These are phyloP conservation scores for Cylindrotheca closterium DNA, from an alignment of 108 stramenopile genomes.

Conservation along the genomic window DNA sequence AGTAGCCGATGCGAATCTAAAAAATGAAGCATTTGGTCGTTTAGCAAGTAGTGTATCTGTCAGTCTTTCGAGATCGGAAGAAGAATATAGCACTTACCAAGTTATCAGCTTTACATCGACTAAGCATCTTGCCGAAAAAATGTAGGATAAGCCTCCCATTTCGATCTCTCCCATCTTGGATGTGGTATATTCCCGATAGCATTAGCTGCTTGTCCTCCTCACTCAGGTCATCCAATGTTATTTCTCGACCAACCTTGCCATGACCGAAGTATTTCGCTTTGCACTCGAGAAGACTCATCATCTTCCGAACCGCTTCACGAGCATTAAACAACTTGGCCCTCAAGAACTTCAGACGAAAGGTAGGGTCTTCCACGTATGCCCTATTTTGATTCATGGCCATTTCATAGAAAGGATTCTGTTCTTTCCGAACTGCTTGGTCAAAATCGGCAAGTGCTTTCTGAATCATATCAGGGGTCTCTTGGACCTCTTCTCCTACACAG, in stretches of 20 bases:
- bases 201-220: constrained; percentile 15
- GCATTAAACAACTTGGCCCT: constrained; percentile 5
- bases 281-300: constrained; percentile 5
- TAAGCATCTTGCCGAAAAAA: background rate
- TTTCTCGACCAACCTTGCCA: constrained; percentile 3
- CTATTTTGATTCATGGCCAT: background rate
- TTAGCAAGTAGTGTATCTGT: background rate
- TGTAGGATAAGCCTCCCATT: background rate
- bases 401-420: background rate
- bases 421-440: background rate
- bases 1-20: background rate
- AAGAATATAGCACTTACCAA: background rate
- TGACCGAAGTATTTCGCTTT: constrained; percentile 10
- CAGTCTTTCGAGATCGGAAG: too few relatives aligned
- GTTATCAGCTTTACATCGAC: background rate
- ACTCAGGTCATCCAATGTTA: constrained; percentile 15
- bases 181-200: constrained; percentile 2
- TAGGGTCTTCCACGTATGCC: background rate
- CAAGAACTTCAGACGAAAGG: constrained; percentile 20
- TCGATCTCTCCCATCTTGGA: background rate
- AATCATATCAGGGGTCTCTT: background rate
- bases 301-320: background rate
- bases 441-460: background rate
- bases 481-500: background rate
- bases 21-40: background rate